phyloP scores from a whole-genome alignment of 352 stramenopile species.

The Phytopythium helicoides region DNA sequence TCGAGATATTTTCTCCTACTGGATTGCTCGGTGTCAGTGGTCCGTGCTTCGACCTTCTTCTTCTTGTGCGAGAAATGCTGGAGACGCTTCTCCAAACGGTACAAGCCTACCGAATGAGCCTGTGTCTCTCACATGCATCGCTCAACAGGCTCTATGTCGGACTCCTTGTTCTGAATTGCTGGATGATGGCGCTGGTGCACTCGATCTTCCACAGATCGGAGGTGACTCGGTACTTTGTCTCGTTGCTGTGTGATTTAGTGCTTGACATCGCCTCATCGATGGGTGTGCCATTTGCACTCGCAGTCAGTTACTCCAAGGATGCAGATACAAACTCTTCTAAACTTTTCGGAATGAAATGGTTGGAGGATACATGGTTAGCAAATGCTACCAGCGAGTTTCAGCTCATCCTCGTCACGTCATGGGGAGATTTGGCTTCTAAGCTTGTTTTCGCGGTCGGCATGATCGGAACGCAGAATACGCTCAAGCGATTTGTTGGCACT shows the following conservation, averaged over 20 bases:
- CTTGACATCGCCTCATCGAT: slow-evolving; percentile 23
- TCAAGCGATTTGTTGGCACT: slow-evolving; percentile 24
- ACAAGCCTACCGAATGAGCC: slow-evolving; percentile 27
- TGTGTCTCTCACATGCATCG: slow-evolving; percentile 12
- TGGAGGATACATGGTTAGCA: slow-evolving; percentile 16
- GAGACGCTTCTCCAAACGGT: slow-evolving; percentile 5
- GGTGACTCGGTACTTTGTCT: slow-evolving; percentile 3
- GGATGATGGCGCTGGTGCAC: slow-evolving; percentile 12
- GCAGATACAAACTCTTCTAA: slow-evolving; percentile 7
- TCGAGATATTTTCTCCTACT: slow-evolving; percentile 17
- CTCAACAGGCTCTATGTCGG: slow-evolving; percentile 31
- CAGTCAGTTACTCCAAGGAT: slow-evolving; percentile 11
- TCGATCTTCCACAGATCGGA: background rate
- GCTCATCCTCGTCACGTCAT: slow-evolving; percentile 34
- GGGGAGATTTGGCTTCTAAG: slow-evolving; percentile 23
- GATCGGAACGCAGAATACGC: slow-evolving; percentile 22
- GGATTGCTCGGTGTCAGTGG: slow-evolving; percentile 26
- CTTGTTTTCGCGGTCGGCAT: slow-evolving; percentile 38
- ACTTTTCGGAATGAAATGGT: slow-evolving; percentile 15
- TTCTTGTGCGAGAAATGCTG: slow-evolving; percentile 7
- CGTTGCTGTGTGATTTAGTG: slow-evolving; percentile 14
- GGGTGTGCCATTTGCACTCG: slow-evolving; percentile 13
- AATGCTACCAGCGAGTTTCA: slow-evolving; percentile 25
- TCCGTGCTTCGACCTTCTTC: slow-evolving; percentile 24
- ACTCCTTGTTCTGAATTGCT: slow-evolving; percentile 23